Base-by-base conservation (phyloP, 306 rosid species). In the Cicer judaicum region DNA sequence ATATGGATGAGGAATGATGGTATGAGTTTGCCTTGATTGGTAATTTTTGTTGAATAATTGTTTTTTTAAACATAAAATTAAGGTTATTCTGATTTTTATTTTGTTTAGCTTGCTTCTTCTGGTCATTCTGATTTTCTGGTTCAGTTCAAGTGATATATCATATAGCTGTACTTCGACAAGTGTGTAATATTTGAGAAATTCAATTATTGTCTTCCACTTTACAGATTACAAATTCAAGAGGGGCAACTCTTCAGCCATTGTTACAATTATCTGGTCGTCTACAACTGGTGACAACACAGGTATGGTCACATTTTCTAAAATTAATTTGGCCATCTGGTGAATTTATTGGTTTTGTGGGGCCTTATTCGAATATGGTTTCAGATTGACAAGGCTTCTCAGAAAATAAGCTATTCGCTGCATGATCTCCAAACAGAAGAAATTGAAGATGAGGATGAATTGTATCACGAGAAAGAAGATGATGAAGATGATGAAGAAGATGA, bases 281-380 rank as follows among this genome's bases (percentile, higher is more conserved):
- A 81, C 95, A 92, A 81, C 87, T 94, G 72, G 79, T 90, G 79
- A 82, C 84, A 78, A 85, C 96, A 76, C 96, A 92, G 96, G 98
- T 94, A 69, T 72, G 53, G 52, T 72, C 59, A 18, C 70, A 65
- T 65, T 65, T 75, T 53, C 40, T 50, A 75, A 47, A 81, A 10
- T 63, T 56, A 55, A 16, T 21, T n/a, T 64, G 64, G 64, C 13
- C 34, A 29, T 47, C 48, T 39, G 43, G 61, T 5, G 72, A 79
- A 63, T 47, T 15, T 76, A 44, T 65, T 81, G 42, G 70, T 80
- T 47, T 47, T 62, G 50, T 1, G 68, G 61, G 46, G 47, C 7
- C 66, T 74, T 72, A 8, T 53, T 60, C 36, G 55, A 60, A 46
- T 34, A 59, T 65, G 43, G 60, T 63, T 69, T 77, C 85, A 90